Evolutionary conservation across 345 rosid species (phyloP), one percentile per base, ranked within the genome.

Genomic region (Viola odorata): DNA sequence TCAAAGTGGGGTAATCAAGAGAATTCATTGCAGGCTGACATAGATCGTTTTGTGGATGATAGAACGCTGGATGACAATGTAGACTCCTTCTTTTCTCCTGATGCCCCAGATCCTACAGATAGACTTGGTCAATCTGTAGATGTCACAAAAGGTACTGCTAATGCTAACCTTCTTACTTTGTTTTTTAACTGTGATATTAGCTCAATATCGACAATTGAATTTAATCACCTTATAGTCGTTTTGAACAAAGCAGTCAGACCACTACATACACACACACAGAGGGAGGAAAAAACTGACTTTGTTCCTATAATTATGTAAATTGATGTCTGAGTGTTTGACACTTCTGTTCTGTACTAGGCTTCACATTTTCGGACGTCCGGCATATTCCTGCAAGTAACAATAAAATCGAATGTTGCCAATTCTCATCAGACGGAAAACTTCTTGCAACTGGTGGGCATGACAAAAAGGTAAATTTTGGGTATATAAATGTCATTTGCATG

Each of bases 401-500:
- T 60, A 69, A 81, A 69, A 57, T 82, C 65, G 87, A 84, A 65
- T 77, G 83, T 61, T 87, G 90, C 55, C 82, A 87, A 72, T 87
- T 84, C 80, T 87, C 94, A 23, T 66, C 83, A 1, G 83, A 84
- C 68, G 94, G 94, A 61, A 82, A 86, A 60, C 68, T 84, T 64
- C 84, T 87, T 41, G 89, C 87, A 48, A 75, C 88, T 67, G 88
- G 94, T 23, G 89, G 89, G 13, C 80, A 80, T 61, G 88, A 84
- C 67, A 82, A 74, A 58, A 84, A 71, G 84, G 94, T 87, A 55
- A 67, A 6, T 36, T 12, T 11, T 14, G 16, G 16, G 13, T 10
- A 32, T n/a, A 15, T 3, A 5, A 6, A 9, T 6, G 16, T 42
- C 37, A 14, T n/a, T 14, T 52, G 32, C 32, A 23, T 23, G 32